Conservation (phyloP, 1,284 basidiomycete species). For the Naganishia liquefaciens region DNA sequence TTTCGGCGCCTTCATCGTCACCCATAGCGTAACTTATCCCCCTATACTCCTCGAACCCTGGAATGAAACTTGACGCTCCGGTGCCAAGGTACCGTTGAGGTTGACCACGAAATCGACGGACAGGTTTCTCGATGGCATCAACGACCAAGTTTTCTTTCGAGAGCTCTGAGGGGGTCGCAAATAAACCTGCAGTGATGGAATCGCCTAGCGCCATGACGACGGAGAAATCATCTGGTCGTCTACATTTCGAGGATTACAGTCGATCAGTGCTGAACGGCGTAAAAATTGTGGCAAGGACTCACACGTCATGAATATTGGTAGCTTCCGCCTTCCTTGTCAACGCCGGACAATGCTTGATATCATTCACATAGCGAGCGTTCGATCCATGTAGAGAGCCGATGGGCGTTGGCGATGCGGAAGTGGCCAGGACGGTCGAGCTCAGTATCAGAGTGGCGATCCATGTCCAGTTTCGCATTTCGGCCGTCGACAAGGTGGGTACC, state of each 20-base stretch:
- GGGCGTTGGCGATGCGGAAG: background rate
- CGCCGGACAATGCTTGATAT: constrained; percentile 10
- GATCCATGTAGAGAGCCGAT: background rate
- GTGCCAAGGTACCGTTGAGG: background rate
- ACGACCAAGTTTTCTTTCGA: background rate
- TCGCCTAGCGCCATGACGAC: constrained; percentile 54
- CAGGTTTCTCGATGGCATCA: background rate
- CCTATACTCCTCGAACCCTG: constrained; percentile 44
- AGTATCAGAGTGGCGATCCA: background rate
- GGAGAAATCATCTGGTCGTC: constrained; percentile 52
- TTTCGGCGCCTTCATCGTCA: constrained; percentile 46
- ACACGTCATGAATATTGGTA: constrained; percentile 10
- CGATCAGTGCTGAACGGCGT: background rate
- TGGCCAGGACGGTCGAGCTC: background rate
- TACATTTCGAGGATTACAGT: constrained; percentile 17
- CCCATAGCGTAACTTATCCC: constrained; percentile 53
- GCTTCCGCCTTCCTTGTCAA: background rate
- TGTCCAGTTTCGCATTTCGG: background rate
- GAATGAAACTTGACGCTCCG: background rate
- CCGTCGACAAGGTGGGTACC: background rate
- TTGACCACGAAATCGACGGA: background rate
- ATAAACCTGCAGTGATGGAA: constrained; percentile 52
- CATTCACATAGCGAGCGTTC: background rate
- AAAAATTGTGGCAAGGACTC: background rate
- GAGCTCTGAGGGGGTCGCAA: constrained; percentile 39